A percentile compares a stretch with the other conserved stretches of the same genome.
phyloP scores from a whole-genome alignment of 345 rosid species.

The Brassica rapa region DNA sequence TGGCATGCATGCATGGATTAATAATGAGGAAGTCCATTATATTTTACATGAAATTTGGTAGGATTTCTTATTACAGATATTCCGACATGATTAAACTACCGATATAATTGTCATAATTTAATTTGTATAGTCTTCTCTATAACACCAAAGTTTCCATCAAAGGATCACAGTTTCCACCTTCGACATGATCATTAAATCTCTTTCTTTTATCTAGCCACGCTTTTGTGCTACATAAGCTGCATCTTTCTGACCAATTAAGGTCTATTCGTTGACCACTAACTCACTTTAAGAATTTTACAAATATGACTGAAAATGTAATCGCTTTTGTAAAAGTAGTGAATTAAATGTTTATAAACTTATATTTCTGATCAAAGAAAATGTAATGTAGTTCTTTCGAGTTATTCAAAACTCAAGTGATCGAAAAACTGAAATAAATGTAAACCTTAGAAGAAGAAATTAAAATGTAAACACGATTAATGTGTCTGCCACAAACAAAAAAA shows the following conservation, averaged over 20 bases:
- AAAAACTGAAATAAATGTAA: background rate
- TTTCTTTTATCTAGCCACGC: slow-evolving; percentile 21
- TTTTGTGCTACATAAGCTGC: slow-evolving; percentile 15
- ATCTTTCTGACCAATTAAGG: background rate
- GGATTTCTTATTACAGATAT: slow-evolving; percentile 25
- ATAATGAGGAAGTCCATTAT: slow-evolving; percentile 22
- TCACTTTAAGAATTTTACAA: background rate
- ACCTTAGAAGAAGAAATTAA: slow-evolving; percentile 9
- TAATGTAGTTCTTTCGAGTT: background rate
- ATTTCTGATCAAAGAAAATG: background rate
- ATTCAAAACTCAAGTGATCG: slow-evolving; percentile 19
- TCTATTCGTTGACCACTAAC: slow-evolving; percentile 6
- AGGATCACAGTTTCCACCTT: slow-evolving; percentile 18
- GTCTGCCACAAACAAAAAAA: slow-evolving; percentile 37
- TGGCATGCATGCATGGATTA: slow-evolving; percentile 39
- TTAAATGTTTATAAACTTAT: background rate
- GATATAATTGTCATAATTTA: slow-evolving; percentile 32
- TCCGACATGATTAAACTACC: slow-evolving; percentile 40
- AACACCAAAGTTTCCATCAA: slow-evolving; percentile 13
- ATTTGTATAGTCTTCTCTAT: slow-evolving; percentile 15
- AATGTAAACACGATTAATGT: slow-evolving; percentile 26
- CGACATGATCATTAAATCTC: slow-evolving; percentile 28
- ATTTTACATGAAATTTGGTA: slow-evolving; percentile 29
- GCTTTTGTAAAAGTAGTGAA: background rate
- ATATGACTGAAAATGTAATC: background rate